Evolutionary conservation across 2,329 filamentous ascomycete species (phyloP).

Genomic region (Sarocladiaceae sp.): DNA sequence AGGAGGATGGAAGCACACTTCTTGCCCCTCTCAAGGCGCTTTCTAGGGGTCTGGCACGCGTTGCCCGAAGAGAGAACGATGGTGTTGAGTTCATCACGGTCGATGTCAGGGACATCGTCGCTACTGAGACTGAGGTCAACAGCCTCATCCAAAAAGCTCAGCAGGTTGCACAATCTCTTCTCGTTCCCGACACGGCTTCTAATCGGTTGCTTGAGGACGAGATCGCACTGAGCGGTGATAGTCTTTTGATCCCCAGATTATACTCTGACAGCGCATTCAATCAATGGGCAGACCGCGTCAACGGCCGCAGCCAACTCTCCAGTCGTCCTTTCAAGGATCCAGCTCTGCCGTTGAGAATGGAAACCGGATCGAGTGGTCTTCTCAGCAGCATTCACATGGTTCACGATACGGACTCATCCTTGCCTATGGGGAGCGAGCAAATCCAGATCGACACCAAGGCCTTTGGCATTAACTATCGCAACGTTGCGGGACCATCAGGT

Average conservation of each 20-base stretch:
- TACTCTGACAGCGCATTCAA: neutral
- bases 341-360: constrained; percentile 9
- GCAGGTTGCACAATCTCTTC: neutral
- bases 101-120: neutral
- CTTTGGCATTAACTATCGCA: constrained; percentile 16
- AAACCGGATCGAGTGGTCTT: constrained; percentile 14
- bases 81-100: neutral
- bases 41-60: neutral
- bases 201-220: neutral
- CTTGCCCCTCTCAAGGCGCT: neutral
- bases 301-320: neutral
- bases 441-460: constrained; percentile 23
- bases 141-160: neutral
- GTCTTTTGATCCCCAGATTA: neutral
- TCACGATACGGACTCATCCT: constrained; percentile 20
- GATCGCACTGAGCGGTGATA: neutral
- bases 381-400: constrained; percentile 31
- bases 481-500: constrained; percentile 23
- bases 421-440: constrained; percentile 27
- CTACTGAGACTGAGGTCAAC: neutral
- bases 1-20: neutral
- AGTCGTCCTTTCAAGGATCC: constrained; percentile 27
- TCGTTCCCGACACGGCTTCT: neutral
- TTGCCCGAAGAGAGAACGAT: constrained; percentile 1
- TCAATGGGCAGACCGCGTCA: neutral